Conservation (phyloP, 345 rosid species). For the Rhizophora mangle region DNA sequence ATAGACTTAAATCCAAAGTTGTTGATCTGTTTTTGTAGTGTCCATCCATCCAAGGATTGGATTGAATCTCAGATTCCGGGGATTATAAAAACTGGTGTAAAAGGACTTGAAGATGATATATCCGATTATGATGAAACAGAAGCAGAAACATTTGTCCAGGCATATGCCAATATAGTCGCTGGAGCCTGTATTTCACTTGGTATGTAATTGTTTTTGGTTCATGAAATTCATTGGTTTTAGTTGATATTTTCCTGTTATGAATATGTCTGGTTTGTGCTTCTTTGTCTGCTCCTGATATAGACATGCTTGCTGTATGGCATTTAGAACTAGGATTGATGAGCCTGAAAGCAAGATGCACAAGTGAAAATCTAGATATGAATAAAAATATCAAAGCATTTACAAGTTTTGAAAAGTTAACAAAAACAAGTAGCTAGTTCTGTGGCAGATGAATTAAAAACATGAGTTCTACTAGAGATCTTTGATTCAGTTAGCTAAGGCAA, state of each 20-base stretch:
- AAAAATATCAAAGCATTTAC: too few species aligned
- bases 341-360: background rate
- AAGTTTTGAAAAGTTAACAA: too few species aligned
- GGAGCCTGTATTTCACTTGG: constrained; percentile 97
- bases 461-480: too few species aligned
- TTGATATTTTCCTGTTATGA: background rate
- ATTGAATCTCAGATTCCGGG: constrained; percentile 87
- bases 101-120: constrained; percentile 55
- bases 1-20: constrained; percentile 10
- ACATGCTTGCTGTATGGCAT: background rate
- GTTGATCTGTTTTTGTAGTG: constrained; percentile 42
- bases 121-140: constrained; percentile 71
- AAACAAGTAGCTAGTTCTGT: too few species aligned
- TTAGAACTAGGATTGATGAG: constrained; percentile 2
- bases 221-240: background rate
- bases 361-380: too few species aligned
- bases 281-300: too few species aligned
- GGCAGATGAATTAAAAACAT: too few species aligned
- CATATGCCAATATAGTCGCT: constrained; percentile 82
- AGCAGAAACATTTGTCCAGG: constrained; percentile 77
- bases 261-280: too few species aligned
- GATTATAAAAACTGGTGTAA: constrained; percentile 58
- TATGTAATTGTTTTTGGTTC: constrained; percentile 28
- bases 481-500: too few species aligned
- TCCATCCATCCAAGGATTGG: constrained; percentile 83